Evolutionary conservation across 2,329 filamentous ascomycete species (phyloP), one percentile per base, ranked within the genome.

Genomic region (Trichoderma lentiforme): DNA sequence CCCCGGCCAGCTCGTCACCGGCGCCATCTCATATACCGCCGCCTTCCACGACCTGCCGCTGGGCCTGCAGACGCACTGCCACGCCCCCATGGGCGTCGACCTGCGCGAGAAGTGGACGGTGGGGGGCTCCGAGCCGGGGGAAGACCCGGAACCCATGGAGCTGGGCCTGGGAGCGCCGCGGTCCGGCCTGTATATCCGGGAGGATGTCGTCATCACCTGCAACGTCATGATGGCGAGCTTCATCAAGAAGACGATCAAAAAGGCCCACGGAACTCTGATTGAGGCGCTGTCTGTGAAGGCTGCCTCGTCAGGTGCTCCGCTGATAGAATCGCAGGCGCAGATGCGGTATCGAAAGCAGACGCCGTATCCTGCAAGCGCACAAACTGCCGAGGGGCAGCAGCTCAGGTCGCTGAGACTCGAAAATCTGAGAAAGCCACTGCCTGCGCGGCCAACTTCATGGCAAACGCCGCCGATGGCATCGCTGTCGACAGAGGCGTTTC

Each of bases 201-300:
- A 97, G 83, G 94, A 97, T 75, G 91, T 96, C 63, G 91, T 94
- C 74, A 75, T 97, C 85, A 88, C 88, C 71, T 97, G 93, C 83
- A 95, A 94, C 77, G 83, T 94, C 72, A 84, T 96, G 74, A 88
- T 96, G 83, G 86, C 90, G 0, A 82, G 84, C 8, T 97, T 97
- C 77, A 92, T 97, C 72, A 95, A 93, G 84, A 92, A 90, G 82
- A 96, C 93, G 15, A 86, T 97, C 60, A 92, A 92, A 77, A 93
- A 92, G 77, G 89, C 92, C 0, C 93, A 97, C 77, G 86, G 85
- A 11, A 84, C 87, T 3, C 85, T 97, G 4, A 92, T 95, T 3
- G 89, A 91, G 4, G 83, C 86, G n/a, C 81, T 93, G n/a, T 70
- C 76, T 18, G 71, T 63, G 8, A 81, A 88, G 30, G 82, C 77